Conservation (phyloP, 208 protist genomes). For the Leishmania martiniquensis region DNA sequence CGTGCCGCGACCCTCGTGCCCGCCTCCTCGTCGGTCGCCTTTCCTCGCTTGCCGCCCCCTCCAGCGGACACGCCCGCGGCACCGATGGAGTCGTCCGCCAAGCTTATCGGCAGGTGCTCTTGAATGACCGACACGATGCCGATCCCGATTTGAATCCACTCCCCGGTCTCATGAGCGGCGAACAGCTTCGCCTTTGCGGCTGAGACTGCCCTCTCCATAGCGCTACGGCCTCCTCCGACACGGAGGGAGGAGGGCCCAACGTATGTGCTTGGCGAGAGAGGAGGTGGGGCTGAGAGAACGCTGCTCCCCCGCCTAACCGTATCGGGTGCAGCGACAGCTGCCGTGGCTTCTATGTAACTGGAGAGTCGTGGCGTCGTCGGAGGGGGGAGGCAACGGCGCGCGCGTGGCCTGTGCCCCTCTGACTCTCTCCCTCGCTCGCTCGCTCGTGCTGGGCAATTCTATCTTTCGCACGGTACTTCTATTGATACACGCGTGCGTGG, state of each 20-base stretch:
- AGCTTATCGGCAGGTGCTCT: slow-evolving; percentile 12
- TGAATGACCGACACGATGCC: slow-evolving; percentile 52
- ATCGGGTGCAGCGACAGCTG: not conserved
- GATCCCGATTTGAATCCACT: slow-evolving; percentile 73
- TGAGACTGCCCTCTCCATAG: slow-evolving; percentile 28
- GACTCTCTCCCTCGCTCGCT: not conserved
- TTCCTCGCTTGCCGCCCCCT: slow-evolving; percentile 22
- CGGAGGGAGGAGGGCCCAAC: not conserved
- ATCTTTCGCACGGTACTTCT: not conserved
- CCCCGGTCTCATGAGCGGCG: slow-evolving; percentile 41
- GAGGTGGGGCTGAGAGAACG: too few species aligned
- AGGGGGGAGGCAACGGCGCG: not conserved
- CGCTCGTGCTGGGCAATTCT: too few species aligned
- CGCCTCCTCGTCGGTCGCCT: slow-evolving; percentile 22
- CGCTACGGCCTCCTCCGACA: not conserved
- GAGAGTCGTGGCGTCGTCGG: not conserved
- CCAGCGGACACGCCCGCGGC: not conserved
- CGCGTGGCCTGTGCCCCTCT: too few species aligned
- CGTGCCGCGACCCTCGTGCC: slow-evolving; percentile 17
- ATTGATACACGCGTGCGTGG: not conserved
- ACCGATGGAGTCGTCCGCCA: not conserved
- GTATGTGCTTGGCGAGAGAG: not conserved
- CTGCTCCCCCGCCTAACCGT: not conserved
- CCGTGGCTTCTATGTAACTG: not conserved
- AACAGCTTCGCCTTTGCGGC: slow-evolving; percentile 84